phyloP scores from a whole-genome alignment of 2,329 filamentous ascomycete species.

The Ilyonectria sp. region DNA sequence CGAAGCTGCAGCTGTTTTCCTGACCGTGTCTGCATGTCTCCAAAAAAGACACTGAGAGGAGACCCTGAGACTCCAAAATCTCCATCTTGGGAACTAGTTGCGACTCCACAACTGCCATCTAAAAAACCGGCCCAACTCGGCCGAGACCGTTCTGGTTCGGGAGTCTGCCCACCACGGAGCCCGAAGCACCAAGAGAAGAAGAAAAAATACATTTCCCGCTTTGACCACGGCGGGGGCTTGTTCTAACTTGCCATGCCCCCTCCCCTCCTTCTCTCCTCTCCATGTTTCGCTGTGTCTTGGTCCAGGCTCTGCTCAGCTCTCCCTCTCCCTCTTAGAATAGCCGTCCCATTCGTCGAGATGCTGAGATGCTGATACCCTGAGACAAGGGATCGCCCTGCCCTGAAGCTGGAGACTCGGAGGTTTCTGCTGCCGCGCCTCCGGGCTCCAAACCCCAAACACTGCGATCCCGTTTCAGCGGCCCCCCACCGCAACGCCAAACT shows the following conservation, averaged over 20 bases:
- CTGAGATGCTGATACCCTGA: not conserved
- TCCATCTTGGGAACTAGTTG: not conserved
- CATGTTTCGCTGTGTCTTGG: not conserved
- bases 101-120: not conserved
- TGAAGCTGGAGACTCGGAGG: conserved; percentile 20
- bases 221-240: not conserved
- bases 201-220: not conserved
- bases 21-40: not conserved
- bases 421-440: conserved; percentile 7
- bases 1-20: not conserved
- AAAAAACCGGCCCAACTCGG: conserved; percentile 1
- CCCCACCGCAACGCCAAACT: conserved; percentile 7
- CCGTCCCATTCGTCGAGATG: not conserved
- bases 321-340: not conserved
- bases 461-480: conserved; percentile 16
- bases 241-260: too few relatives aligned
- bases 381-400: conserved; percentile 4
- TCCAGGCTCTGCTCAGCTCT: not conserved
- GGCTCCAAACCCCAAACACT: not conserved
- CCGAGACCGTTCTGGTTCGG: conserved; percentile 17
- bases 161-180: not conserved
- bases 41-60: not conserved
- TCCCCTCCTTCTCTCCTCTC: not conserved
- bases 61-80: not conserved
- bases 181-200: not conserved